Percentiles rank a stretch among this genome's conserved stretches.
phyloP scores from a whole-genome alignment of 345 rosid genomes.

The Boechera retrofracta region DNA sequence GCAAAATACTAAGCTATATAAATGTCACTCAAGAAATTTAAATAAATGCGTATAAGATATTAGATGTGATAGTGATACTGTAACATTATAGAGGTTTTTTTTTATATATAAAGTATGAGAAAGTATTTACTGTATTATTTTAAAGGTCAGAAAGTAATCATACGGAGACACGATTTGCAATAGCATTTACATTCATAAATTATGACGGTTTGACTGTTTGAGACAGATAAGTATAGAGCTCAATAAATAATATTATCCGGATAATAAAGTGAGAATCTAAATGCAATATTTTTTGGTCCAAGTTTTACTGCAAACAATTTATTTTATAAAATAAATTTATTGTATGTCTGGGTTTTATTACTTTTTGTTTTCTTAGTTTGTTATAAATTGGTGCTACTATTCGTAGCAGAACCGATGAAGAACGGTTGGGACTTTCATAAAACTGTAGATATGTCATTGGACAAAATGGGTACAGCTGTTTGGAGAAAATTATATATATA shows the following conservation, averaged over 20 bases:
- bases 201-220: constrained; percentile 29
- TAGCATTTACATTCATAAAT: constrained; percentile 34
- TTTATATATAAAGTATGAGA: not conserved
- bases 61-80: constrained; percentile 39
- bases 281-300: not conserved
- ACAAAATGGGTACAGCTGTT: too few relatives aligned
- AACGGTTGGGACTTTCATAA: too few relatives aligned
- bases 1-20: not conserved
- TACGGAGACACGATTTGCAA: constrained; percentile 29
- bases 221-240: constrained; percentile 22
- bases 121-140: not conserved
- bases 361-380: not conserved
- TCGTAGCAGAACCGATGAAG: not conserved
- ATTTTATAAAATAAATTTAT: not conserved
- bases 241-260: constrained; percentile 31
- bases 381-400: constrained; percentile 19
- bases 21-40: constrained; percentile 25
- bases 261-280: not conserved
- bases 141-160: constrained; percentile 26
- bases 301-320: not conserved
- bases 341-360: not conserved
- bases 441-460: too few relatives aligned
- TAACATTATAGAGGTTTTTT: not conserved
- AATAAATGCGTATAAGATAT: constrained; percentile 35
- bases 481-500: too few relatives aligned